phyloP scores from a whole-genome alignment of 805 yeast genomes.

The Suhomyces xylopsoci region DNA sequence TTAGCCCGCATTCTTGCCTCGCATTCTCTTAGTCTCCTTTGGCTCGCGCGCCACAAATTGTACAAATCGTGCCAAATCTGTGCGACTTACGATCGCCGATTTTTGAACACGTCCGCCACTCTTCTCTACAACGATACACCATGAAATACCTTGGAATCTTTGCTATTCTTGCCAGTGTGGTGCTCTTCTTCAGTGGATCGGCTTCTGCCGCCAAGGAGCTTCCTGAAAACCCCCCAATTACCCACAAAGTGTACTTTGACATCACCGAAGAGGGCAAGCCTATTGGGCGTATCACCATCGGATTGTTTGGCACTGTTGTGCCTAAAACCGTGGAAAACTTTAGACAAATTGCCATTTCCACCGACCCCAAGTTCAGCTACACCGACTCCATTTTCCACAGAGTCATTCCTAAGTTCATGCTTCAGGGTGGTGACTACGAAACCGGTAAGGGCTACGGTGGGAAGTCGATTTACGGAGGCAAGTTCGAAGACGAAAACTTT shows the following conservation, averaged over 20 bases:
- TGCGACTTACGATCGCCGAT: not conserved
- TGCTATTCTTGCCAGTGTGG: conserved; percentile 10
- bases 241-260: conserved; percentile 84
- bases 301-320: conserved; percentile 80
- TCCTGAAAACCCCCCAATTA: conserved; percentile 52
- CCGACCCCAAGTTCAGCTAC: conserved; percentile 63
- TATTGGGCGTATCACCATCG: conserved; percentile 82
- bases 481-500: conserved; percentile 78
- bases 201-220: conserved; percentile 10
- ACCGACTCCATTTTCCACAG: conserved; percentile 67
- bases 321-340: conserved; percentile 88
- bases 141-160: conserved; percentile 13
- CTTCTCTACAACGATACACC: not conserved
- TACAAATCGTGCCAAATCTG: too few relatives aligned
- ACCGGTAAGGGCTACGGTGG: conserved; percentile 76
- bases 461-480: conserved; percentile 71
- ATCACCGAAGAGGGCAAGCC: conserved; percentile 72
- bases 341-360: conserved; percentile 61
- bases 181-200: conserved; percentile 8
- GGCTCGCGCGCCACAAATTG: not conserved
- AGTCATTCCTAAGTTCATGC: conserved; percentile 68
- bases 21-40: too few relatives aligned
- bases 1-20: too few relatives aligned
- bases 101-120: not conserved
- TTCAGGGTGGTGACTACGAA: conserved; percentile 87